phyloP scores from a whole-genome alignment of 2,329 filamentous ascomycete genomes.

The Phymatotrichopsis omnivora region DNA sequence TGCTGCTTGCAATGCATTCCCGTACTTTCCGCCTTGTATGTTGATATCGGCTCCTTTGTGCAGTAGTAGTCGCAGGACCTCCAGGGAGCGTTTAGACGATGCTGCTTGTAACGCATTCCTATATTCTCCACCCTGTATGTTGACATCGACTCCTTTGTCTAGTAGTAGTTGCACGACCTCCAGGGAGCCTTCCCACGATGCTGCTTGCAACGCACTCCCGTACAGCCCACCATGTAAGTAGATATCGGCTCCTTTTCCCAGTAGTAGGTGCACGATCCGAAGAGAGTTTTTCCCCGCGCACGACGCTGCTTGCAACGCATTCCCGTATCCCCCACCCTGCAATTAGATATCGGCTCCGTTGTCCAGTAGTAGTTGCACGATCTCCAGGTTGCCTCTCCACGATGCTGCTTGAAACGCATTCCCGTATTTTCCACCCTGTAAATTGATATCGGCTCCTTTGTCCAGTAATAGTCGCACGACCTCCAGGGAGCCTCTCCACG shows the following conservation, averaged over 20 bases:
- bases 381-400: conserved; percentile 15
- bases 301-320: conserved; percentile 24
- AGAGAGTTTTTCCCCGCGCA: conserved; percentile 13
- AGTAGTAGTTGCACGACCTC: conserved; percentile 26
- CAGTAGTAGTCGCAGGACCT: conserved; percentile 27
- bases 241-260: conserved; percentile 22
- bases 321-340: conserved; percentile 18
- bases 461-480: conserved; percentile 27
- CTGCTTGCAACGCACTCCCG: conserved; percentile 5
- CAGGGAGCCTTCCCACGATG: conserved; percentile 19
- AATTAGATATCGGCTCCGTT: conserved; percentile 26
- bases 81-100: conserved; percentile 15
- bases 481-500: conserved; percentile 18
- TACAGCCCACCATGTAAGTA: not conserved
- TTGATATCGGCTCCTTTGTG: conserved; percentile 28
- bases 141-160: conserved; percentile 27
- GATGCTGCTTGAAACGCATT: conserved; percentile 27
- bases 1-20: conserved; percentile 26
- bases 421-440: conserved; percentile 19
- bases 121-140: conserved; percentile 17
- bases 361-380: conserved; percentile 29
- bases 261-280: conserved; percentile 22
- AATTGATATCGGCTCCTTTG: conserved; percentile 27
- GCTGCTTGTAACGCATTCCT: conserved; percentile 27
- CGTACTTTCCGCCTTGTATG: conserved; percentile 11